phyloP scores from a whole-genome alignment of 2,329 filamentous ascomycete species.

The Bipolaris sorokiniana region DNA sequence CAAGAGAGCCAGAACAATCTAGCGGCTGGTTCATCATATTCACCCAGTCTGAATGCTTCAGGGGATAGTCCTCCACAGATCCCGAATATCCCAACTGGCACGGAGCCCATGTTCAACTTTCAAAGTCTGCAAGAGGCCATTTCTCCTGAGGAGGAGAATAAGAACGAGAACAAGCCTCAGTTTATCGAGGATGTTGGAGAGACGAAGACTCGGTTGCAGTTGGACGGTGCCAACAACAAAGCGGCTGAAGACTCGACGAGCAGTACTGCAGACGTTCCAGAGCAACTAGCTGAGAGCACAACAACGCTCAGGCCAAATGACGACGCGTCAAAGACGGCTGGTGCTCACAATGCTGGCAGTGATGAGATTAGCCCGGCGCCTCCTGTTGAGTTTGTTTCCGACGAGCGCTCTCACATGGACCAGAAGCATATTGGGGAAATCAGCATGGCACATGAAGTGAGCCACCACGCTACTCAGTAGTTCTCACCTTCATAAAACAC shows the following conservation, averaged over 20 bases:
- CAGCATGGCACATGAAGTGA: conserved; percentile 33
- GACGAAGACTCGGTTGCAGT: conserved; percentile 10
- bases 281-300: conserved; percentile 35
- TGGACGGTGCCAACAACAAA: conserved; percentile 13
- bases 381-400: conserved; percentile 28
- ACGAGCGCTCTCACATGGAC: conserved; percentile 32
- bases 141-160: conserved; percentile 61
- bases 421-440: conserved; percentile 46
- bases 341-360: conserved; percentile 15
- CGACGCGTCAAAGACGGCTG: conserved; percentile 6
- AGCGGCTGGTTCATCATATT: conserved; percentile 54
- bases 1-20: conserved; percentile 37
- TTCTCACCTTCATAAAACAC: neutral
- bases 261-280: conserved; percentile 12
- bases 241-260: neutral
- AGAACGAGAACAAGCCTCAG: conserved; percentile 53
- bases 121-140: conserved; percentile 85
- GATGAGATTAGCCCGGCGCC: conserved; percentile 39
- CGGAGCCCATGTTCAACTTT: conserved; percentile 91
- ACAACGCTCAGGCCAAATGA: conserved; percentile 36
- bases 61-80: conserved; percentile 50
- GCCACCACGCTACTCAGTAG: conserved; percentile 43
- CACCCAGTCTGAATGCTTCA: conserved; percentile 61
- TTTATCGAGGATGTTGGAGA: conserved; percentile 49
- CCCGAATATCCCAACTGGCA: conserved; percentile 57